Conservation (phyloP, 306 rosid species). For the Rubus parviflorus region DNA sequence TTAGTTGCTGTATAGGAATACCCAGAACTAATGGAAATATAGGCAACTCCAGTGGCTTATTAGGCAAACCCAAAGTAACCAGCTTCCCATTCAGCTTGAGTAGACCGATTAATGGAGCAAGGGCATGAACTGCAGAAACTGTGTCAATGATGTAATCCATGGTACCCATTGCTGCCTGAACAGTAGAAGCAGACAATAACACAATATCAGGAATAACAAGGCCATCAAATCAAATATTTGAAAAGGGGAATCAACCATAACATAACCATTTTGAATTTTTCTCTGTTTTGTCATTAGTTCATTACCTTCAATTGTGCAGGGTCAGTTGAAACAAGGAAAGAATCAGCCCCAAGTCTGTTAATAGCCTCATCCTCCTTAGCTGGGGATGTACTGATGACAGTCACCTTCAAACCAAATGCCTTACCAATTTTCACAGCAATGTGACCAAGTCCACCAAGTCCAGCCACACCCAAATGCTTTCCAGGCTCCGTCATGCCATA, state of each 20-base stretch:
- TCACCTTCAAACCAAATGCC: constrained; percentile 94
- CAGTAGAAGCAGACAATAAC: background rate
- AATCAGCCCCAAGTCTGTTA: constrained; percentile 72
- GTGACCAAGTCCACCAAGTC: constrained; percentile 96
- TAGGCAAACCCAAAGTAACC: constrained; percentile 71
- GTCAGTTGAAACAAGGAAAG: constrained; percentile 68
- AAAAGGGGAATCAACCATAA: background rate
- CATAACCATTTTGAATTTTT: background rate
- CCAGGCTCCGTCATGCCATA: constrained; percentile 90
- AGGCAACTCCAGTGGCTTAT: constrained; percentile 76
- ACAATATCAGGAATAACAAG: background rate
- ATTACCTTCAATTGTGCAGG: constrained; percentile 61
- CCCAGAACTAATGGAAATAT: constrained; percentile 59
- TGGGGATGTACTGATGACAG: constrained; percentile 81
- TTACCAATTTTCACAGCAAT: constrained; percentile 81
- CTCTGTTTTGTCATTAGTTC: background rate
- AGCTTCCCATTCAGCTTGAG: constrained; percentile 87
- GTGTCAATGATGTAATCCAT: constrained; percentile 92
- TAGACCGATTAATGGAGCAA: constrained; percentile 62
- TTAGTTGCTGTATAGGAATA: constrained; percentile 25
- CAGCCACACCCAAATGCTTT: constrained; percentile 88
- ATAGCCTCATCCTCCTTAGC: constrained; percentile 68
- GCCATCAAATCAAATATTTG: background rate
- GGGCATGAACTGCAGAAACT: constrained; percentile 72
- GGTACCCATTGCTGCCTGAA: constrained; percentile 71